Base-by-base conservation (phyloP, 805 yeast genomes). In the Scheffersomyces stipitis region DNA sequence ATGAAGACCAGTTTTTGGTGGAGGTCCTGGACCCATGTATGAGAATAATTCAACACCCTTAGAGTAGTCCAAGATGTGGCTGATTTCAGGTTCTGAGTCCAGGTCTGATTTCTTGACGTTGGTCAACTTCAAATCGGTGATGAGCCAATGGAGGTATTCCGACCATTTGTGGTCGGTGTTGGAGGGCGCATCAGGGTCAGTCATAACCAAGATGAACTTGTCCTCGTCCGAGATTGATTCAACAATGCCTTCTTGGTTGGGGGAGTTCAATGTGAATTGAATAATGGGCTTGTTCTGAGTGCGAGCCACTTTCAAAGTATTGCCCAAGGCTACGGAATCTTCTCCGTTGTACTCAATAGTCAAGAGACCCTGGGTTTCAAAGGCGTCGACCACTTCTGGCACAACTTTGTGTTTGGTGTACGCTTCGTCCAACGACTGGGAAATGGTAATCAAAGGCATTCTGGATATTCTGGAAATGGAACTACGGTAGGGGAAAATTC, bases 141-240 rank as follows among this genome's bases (percentile, higher is more conserved):
- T 64, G 27, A 89, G 66, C 72, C 78, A 86, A 64, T 89, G 97
- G 36, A 84, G 80, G 58, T 71, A 89, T 61, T 89, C 96, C 3
- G 93, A 82, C 95, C 95, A 88, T 56, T 81, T 86, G 54, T 82
- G 79, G 58, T 89, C 96, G 3, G 76, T 72, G 48, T 80, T 75
- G 3, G 89, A 76, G 10, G 97, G 97, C 5, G 96, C 96, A 67
- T 89, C 96, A 1, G 97, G 97, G 60, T 89, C 96, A 5, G 96
- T 90, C 46, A 89, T 49, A 3, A 86, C 85, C 46, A 90, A 64
- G 8, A 93, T 79, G 64, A 84, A 89, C 34, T 73, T 62, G 46
- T 80, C 83, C 17, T 70, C 59, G 16, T 60, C 48, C 12, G 64
- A 52, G 26, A 74, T 63, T 9, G 35, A 23, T 44, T 67, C 71